These are phyloP conservation scores for Colletotrichum spaethianum DNA, from an alignment of 2,329 filamentous ascomycete species.

Conservation along the genomic window DNA sequence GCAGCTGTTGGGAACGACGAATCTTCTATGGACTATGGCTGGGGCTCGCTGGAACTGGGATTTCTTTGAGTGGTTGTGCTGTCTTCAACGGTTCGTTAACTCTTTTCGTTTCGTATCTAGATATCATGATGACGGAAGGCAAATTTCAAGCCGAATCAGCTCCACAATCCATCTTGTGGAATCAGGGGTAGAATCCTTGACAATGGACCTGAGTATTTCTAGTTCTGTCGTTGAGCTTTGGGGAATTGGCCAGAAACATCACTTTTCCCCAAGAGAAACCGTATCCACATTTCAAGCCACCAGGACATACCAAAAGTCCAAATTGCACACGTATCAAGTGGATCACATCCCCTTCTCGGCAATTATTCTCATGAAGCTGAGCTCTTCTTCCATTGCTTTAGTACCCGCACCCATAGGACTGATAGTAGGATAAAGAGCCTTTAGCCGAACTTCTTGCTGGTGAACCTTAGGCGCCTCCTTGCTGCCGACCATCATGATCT, in stretches of 20 bases:
- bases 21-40: slow-evolving; percentile 36
- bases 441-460: slow-evolving; percentile 37
- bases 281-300: too few relatives aligned
- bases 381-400: slow-evolving; percentile 15
- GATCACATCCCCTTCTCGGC: slow-evolving; percentile 13
- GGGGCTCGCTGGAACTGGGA: slow-evolving; percentile 38
- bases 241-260: too few relatives aligned
- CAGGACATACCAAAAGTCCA: too few relatives aligned
- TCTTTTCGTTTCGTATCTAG: not conserved
- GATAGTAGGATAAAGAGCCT: slow-evolving; percentile 10
- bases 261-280: too few relatives aligned
- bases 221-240: too few relatives aligned
- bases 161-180: too few relatives aligned
- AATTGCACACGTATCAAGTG: too few relatives aligned
- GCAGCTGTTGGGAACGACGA: slow-evolving; percentile 26
- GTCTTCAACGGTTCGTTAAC: not conserved
- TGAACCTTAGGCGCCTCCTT: slow-evolving; percentile 29
- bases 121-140: slow-evolving; percentile 3
- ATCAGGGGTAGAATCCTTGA: too few relatives aligned
- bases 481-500: slow-evolving; percentile 41
- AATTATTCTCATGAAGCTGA: slow-evolving; percentile 16
- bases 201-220: too few relatives aligned
- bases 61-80: slow-evolving; percentile 27
- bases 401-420: slow-evolving; percentile 17
- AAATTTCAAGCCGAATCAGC: not conserved